phyloP scores from a whole-genome alignment of 208 protist genomes.

The Acanthamoeba castellanii region DNA sequence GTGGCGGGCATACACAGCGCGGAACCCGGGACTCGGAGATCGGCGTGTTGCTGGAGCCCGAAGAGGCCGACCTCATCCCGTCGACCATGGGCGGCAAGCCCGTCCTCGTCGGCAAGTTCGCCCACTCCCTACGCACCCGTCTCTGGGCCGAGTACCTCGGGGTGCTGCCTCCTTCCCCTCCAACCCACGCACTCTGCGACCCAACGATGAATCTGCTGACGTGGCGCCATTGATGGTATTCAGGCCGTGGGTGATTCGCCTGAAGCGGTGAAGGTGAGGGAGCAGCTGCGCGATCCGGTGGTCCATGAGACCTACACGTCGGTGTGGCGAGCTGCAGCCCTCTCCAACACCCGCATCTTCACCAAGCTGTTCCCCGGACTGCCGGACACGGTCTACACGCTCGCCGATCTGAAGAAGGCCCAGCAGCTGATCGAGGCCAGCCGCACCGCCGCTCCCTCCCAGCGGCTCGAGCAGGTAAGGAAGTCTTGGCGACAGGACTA shows the following conservation, averaged over 20 bases:
- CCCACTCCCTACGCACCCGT: slow-evolving; percentile 29
- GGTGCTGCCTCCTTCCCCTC: not conserved
- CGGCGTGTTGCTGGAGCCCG: slow-evolving; percentile 55
- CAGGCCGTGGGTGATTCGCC: not conserved
- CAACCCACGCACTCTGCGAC: not conserved
- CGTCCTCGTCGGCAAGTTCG: slow-evolving; percentile 67
- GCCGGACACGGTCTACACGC: slow-evolving; percentile 14
- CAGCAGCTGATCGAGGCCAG: slow-evolving; percentile 16
- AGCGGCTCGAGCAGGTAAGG: not conserved
- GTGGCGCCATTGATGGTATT: not conserved
- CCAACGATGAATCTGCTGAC: too few species aligned
- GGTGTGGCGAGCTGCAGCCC: not conserved
- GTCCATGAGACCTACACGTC: not conserved
- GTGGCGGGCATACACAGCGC: not conserved
- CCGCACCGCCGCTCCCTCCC: not conserved
- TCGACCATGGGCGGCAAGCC: slow-evolving; percentile 41
- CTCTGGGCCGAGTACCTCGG: slow-evolving; percentile 82
- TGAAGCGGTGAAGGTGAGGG: not conserved
- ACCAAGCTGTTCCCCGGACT: slow-evolving; percentile 6
- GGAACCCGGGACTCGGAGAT: slow-evolving; percentile 80
- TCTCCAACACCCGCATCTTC: not conserved
- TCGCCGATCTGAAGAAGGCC: not conserved
- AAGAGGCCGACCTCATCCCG: slow-evolving; percentile 9
- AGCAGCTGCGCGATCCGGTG: slow-evolving; percentile 5
- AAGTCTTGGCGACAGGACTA: too few species aligned